These are phyloP conservation scores for Cutaneotrichosporon arboriforme DNA, from an alignment of 1,284 basidiomycete species.

Conservation along the genomic window DNA sequence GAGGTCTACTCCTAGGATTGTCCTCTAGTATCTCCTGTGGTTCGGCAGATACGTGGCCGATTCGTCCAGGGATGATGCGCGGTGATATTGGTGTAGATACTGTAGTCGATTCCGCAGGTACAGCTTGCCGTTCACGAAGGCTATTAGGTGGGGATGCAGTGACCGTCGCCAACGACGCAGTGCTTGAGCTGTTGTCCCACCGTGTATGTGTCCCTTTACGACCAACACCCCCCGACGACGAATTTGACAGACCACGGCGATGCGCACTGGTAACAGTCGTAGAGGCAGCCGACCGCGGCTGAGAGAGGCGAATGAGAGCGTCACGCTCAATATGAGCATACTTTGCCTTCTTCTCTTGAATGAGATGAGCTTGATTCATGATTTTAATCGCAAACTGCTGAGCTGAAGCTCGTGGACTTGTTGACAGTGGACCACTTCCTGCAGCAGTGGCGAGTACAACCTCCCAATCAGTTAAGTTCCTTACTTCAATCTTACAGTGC, in stretches of 20 bases:
- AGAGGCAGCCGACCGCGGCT: conserved; percentile 23
- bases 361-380: conserved; percentile 51
- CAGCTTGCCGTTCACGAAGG: neutral
- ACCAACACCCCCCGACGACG: conserved; percentile 22
- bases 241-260: conserved; percentile 26
- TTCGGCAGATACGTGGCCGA: neutral
- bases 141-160: conserved; percentile 1
- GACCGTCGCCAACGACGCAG: neutral
- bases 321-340: conserved; percentile 54
- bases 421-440: neutral
- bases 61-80: neutral
- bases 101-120: neutral
- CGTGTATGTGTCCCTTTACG: neutral
- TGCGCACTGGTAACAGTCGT: neutral
- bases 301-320: conserved; percentile 49
- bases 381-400: conserved; percentile 52
- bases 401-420: neutral
- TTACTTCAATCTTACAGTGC: conserved; percentile 31
- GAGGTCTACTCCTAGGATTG: conserved; percentile 16
- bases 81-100: conserved; percentile 10
- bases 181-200: conserved; percentile 1
- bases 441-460: conserved; percentile 5
- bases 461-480: neutral
- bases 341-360: conserved; percentile 52
- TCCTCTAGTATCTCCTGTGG: conserved; percentile 16